Percentiles rank a stretch among this genome's conserved stretches.
Conservation (phyloP, 129 eudicot genomes). For the Tanacetum coccineum region DNA sequence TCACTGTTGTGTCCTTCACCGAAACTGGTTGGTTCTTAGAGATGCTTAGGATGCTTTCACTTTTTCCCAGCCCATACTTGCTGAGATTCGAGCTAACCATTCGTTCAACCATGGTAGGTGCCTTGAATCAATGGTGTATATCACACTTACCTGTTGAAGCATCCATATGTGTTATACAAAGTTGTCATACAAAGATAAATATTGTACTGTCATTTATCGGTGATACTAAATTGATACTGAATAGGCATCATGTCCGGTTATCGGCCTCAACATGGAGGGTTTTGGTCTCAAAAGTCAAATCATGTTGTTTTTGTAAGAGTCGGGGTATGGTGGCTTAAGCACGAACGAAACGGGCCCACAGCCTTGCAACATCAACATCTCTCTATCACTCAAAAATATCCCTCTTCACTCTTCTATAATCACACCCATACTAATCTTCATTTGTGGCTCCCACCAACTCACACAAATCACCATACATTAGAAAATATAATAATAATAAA, state of each 20-base stretch:
- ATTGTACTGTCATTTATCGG: background rate
- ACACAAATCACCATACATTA: no score
- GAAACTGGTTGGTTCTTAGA: conserved; percentile 16
- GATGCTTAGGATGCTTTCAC: conserved; percentile 19
- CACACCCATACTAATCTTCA: no score
- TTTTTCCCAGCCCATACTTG: conserved; percentile 36
- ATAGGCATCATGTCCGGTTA: no score
- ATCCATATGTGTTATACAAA: conserved; percentile 5
- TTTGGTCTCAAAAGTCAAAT: background rate
- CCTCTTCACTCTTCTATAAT: no score
- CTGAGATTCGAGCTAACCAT: conserved; percentile 46
- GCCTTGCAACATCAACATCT: no score
- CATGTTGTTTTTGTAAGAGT: no score
- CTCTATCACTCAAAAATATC: no score
- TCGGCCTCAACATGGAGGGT: no score
- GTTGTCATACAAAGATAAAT: background rate
- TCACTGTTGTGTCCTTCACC: conserved; percentile 6
- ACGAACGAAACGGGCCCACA: no score
- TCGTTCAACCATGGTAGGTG: conserved; percentile 39
- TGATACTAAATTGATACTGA: background rate
- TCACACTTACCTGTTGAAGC: conserved; percentile 11
- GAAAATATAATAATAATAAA: no score
- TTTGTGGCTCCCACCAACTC: no score
- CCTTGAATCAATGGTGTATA: background rate
- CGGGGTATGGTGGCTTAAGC: no score